Percentiles rank a stretch among this genome's conserved stretches.
phyloP scores from a whole-genome alignment of 768 basidiomycete species.

The Leccinum fibrillosum region DNA sequence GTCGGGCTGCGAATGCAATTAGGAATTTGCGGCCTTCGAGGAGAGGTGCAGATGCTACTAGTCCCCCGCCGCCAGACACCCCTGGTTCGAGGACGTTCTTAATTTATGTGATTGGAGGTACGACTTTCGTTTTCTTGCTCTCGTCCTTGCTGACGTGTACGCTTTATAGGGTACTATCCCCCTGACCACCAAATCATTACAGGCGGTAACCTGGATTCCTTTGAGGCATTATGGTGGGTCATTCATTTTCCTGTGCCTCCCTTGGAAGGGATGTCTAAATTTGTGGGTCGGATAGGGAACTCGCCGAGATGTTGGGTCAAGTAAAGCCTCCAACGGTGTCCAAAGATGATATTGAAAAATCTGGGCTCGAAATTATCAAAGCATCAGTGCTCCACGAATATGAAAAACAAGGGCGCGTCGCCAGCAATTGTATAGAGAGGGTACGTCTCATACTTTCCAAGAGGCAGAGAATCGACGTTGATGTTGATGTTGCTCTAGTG shows the following conservation, averaged over 20 bases:
- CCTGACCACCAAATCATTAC: constrained; percentile 86
- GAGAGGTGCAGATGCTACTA: constrained; percentile 18
- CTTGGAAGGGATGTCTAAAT: neutral
- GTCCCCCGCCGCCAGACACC: constrained; percentile 23
- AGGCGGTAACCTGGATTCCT: constrained; percentile 73
- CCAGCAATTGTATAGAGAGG: constrained; percentile 76
- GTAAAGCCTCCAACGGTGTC: constrained; percentile 80
- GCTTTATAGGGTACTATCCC: constrained; percentile 77
- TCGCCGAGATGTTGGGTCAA: constrained; percentile 80
- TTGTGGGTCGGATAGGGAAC: constrained; percentile 47
- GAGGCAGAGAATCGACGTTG: neutral
- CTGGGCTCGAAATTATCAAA: constrained; percentile 75
- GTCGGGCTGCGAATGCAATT: constrained; percentile 61
- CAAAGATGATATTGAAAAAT: constrained; percentile 81
- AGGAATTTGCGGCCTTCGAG: constrained; percentile 48
- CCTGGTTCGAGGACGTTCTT: constrained; percentile 61
- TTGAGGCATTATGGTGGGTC: constrained; percentile 72
- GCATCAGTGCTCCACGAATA: constrained; percentile 45
- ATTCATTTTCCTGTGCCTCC: neutral
- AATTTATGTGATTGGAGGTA: constrained; percentile 87
- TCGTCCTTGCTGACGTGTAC: constrained; percentile 3
- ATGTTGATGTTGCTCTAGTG: constrained; percentile 43
- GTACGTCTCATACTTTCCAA: constrained; percentile 41
- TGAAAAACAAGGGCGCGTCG: constrained; percentile 59
- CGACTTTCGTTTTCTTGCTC: constrained; percentile 14